Conservation (phyloP, 495 filamentous ascomycete genomes). For the Bathelium albidoporum region DNA sequence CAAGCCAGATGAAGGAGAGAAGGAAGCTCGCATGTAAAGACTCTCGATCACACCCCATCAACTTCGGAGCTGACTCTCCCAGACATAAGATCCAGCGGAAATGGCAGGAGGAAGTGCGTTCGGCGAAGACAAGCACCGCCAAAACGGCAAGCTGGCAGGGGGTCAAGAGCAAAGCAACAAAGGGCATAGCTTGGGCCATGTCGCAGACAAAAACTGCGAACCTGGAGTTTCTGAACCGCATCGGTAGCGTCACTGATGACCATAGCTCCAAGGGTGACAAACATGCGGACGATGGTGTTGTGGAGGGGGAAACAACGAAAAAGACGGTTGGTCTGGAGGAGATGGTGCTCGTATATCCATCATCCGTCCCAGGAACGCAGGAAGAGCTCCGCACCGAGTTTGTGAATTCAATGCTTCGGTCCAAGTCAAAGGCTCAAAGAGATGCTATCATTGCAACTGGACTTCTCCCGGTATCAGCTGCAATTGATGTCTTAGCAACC, state of each 20-base stretch:
- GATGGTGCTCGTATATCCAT: slow-evolving; percentile 31
- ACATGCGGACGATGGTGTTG: not conserved
- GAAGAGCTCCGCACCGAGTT: slow-evolving; percentile 31
- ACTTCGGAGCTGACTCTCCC: not conserved
- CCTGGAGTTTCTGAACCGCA: slow-evolving; percentile 33
- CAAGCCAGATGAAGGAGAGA: slow-evolving; percentile 29
- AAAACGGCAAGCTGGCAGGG: slow-evolving; percentile 32
- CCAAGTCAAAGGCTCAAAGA: slow-evolving; percentile 31
- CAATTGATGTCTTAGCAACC: slow-evolving; percentile 29
- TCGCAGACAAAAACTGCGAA: slow-evolving; percentile 26
- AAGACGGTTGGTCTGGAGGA: slow-evolving; percentile 29
- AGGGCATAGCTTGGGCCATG: slow-evolving; percentile 29
- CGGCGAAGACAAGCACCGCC: slow-evolving; percentile 29
- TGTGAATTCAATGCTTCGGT: slow-evolving; percentile 29
- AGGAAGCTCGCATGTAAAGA: slow-evolving; percentile 24
- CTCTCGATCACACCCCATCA: not conserved
- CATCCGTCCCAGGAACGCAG: slow-evolving; percentile 19
- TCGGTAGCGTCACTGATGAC: slow-evolving; percentile 16
- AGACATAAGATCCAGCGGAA: slow-evolving; percentile 32
- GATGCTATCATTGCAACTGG: slow-evolving; percentile 33
- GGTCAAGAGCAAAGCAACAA: slow-evolving; percentile 30
- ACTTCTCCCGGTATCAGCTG: slow-evolving; percentile 28
- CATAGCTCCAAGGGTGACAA: slow-evolving; percentile 3
- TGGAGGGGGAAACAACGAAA: slow-evolving; percentile 16
- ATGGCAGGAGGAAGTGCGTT: slow-evolving; percentile 35